A percentile compares a stretch with the other conserved stretches of the same genome.
These are phyloP conservation scores for Pestalotiopsis sp. DNA, from an alignment of 2,329 filamentous ascomycete genomes.

Conservation along the genomic window DNA sequence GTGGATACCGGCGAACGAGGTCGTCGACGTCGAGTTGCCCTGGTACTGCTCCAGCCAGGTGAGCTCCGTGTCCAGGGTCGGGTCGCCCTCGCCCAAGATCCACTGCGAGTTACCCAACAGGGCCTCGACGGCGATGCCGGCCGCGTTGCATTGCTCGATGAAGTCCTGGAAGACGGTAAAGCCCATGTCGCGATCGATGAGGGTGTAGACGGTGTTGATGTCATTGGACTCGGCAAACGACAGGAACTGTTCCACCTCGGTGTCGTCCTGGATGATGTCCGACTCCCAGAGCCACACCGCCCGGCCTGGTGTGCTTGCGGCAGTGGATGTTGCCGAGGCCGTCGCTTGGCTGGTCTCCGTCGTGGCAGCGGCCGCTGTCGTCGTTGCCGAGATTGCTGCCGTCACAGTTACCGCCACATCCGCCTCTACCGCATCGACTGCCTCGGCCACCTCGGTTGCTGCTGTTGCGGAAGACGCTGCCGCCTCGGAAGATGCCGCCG, in stretches of 20 bases:
- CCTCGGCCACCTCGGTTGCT: not conserved
- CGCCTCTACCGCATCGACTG: not conserved
- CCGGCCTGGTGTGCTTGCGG: not conserved
- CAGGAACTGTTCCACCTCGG: constrained; percentile 8
- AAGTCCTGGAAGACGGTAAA: constrained; percentile 7
- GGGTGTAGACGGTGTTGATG: constrained; percentile 6
- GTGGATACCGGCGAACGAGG: constrained; percentile 7
- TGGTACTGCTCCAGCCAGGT: constrained; percentile 14
- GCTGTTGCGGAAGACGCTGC: not conserved
- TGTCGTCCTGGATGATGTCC: constrained; percentile 7
- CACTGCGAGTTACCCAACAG: constrained; percentile 11
- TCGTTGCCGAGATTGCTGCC: not conserved
- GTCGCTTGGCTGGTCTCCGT: not conserved
- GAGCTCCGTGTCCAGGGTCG: constrained; percentile 6
- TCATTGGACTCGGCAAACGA: constrained; percentile 11
- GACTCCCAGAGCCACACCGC: constrained; percentile 13
- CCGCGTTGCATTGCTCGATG: constrained; percentile 6
- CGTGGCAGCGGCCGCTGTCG: not conserved
- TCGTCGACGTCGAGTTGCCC: not conserved
- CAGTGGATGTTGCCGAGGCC: not conserved
- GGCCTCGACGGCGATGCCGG: constrained; percentile 10
- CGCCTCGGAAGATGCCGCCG: not conserved
- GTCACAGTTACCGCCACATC: not conserved
- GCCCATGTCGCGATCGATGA: constrained; percentile 9
- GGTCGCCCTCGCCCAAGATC: constrained; percentile 7